Evolutionary conservation across 441 rosid species (phyloP).

Genomic region (Mallotus japonicus): DNA sequence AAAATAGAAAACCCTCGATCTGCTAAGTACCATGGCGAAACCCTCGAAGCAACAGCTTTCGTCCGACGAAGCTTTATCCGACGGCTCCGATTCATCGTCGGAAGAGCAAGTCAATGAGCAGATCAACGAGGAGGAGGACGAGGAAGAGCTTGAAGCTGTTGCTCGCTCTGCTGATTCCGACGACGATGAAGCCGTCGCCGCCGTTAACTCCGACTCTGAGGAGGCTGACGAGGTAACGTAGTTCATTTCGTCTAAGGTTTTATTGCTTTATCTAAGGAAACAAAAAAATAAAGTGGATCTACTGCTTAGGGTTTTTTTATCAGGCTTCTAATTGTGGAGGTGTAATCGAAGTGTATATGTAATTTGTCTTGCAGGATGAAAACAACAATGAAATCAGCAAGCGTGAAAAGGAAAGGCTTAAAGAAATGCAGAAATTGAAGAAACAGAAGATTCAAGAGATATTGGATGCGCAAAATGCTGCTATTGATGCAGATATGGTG

Average conservation of each 20-base stretch:
- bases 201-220: constrained; percentile 36
- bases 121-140: constrained; percentile 75
- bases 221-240: constrained; percentile 52
- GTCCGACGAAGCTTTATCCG: constrained; percentile 63
- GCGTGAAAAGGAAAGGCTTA: constrained; percentile 85
- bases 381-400: constrained; percentile 55
- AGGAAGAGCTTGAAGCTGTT: constrained; percentile 96
- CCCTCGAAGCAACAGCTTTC: constrained; percentile 54
- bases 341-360: no score
- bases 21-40: constrained; percentile 44
- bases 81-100: constrained; percentile 57
- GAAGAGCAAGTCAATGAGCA: constrained; percentile 65
- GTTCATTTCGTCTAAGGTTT: background rate
- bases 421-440: constrained; percentile 84
- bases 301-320: background rate
- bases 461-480: constrained; percentile 86
- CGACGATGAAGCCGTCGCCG: constrained; percentile 46
- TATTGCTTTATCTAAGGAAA: no score
- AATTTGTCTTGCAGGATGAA: constrained; percentile 43
- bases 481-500: constrained; percentile 95
- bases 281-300: constrained; percentile 1
- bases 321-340: no score
- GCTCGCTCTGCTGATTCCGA: constrained; percentile 76
- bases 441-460: constrained; percentile 92
- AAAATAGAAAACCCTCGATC: constrained; percentile 41